Evolutionary conservation across 169 alveolate genomes (phyloP), one percentile per base, ranked within the genome.

Genomic region (Eimeria falciformis): DNA sequence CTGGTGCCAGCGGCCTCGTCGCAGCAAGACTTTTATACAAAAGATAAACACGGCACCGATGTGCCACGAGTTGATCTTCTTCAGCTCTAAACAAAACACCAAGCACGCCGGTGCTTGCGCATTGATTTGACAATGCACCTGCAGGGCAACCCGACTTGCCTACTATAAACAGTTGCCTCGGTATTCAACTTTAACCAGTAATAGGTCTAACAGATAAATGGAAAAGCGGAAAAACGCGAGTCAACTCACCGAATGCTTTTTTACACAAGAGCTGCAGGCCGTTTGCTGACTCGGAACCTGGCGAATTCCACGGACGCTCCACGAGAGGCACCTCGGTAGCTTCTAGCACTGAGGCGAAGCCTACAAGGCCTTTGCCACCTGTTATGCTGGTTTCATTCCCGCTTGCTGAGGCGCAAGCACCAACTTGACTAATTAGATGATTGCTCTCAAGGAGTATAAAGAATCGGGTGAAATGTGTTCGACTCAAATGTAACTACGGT

Each of bases 1-100:
- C 25, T 77, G 86, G n/a, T 77, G 86, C 29, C 37, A 45, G n/a
- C 86, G 86, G 46, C 68, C 25, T 46, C 66, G 86, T 23, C 47
- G 86, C 29, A 77, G 86, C 66, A 77, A 7, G 68, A 77, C 23
- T 45, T 65, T 21, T n/a, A 77, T 23, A 65, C 86, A 77, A 21
- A 77, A 77, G 7, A 77, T 46, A 11, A 77, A 77, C 23, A 77
- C 86, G 3, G 40, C 86, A 7, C 86, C 86, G 23, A 77, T 23
- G 23, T 46, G 25, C 68, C 62, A 77, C 45, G 68, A 11, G 45
- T 77, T 77, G 1, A 77, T 45, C 29, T 45, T 77, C 43, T 77
- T 25, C 66, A 77, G 17, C 12, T 77, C 86, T 77, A 65, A n/a
- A 46, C 62, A n/a, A 62, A 62, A 62, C 43, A 7, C 43, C 27